Conservation (phyloP, 2,329 filamentous ascomycete species). For the Cercospora berteroae region DNA sequence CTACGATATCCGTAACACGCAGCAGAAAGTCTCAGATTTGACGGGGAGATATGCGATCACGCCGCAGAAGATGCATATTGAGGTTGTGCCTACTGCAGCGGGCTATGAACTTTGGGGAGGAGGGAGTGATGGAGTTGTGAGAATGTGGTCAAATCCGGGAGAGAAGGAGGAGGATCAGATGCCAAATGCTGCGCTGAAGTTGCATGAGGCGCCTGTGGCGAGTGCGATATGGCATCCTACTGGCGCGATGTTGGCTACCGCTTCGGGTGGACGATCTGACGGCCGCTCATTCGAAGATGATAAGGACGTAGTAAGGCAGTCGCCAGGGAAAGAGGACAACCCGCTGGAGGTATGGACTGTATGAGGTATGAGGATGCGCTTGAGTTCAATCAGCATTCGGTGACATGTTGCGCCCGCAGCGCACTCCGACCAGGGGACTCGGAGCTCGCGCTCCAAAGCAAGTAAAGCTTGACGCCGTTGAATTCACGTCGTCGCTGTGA, state of each 20-base stretch:
- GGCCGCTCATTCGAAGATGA: background rate
- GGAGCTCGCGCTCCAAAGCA: background rate
- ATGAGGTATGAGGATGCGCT: background rate
- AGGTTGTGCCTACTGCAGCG: conserved; percentile 45
- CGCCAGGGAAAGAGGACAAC: background rate
- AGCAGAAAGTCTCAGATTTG: conserved; percentile 52
- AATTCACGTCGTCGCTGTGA: background rate
- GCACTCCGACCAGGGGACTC: background rate
- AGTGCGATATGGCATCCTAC: conserved; percentile 48
- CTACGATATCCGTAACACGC: conserved; percentile 59
- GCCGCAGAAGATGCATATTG: conserved; percentile 57
- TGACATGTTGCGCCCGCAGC: background rate
- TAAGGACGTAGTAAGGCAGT: background rate
- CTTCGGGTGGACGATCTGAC: conserved; percentile 41
- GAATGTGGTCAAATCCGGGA: conserved; percentile 50
- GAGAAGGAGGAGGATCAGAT: conserved; percentile 41
- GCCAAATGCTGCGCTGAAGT: conserved; percentile 45
- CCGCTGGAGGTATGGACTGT: conserved; percentile 4
- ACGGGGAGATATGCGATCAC: conserved; percentile 45
- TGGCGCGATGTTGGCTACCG: conserved; percentile 51
- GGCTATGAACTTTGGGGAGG: conserved; percentile 59
- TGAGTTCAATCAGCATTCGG: background rate
- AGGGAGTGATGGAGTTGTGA: conserved; percentile 53
- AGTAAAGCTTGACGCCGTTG: background rate
- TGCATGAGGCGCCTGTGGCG: conserved; percentile 50